These are phyloP conservation scores for Barnettozyma vustinii DNA, from an alignment of 805 yeast species.

Conservation along the genomic window DNA sequence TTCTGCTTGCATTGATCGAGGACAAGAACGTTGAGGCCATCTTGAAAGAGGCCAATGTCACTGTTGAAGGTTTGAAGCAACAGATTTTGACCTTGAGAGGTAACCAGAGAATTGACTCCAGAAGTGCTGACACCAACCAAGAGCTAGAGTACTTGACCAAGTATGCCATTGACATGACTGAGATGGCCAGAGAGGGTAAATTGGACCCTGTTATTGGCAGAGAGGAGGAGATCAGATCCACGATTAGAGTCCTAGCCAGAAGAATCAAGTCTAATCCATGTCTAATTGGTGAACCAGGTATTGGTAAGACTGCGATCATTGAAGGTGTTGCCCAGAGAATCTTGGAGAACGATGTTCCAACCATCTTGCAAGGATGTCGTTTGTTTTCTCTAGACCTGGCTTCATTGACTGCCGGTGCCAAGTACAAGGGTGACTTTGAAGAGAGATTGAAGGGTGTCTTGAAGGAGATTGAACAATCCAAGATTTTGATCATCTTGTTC, in stretches of 20 bases:
- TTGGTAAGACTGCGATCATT: constrained; percentile 96
- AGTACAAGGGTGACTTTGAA: constrained; percentile 97
- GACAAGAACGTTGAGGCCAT: constrained; percentile 66
- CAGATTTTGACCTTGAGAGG: constrained; percentile 84
- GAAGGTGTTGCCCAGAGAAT: constrained; percentile 99
- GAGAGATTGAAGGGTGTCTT: constrained; percentile 96
- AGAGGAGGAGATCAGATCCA: constrained; percentile 95
- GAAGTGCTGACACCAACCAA: constrained; percentile 88
- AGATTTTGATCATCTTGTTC: constrained; percentile 80
- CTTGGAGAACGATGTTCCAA: constrained; percentile 92
- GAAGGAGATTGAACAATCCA: constrained; percentile 86
- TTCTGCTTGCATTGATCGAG: constrained; percentile 77
- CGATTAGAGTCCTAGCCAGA: constrained; percentile 93
- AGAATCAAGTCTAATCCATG: constrained; percentile 96
- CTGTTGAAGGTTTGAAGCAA: constrained; percentile 64
- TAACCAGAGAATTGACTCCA: constrained; percentile 83
- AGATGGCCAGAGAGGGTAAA: constrained; percentile 87
- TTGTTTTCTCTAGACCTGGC: constrained; percentile 90
- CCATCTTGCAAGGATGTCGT: constrained; percentile 72
- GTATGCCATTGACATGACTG: constrained; percentile 92
- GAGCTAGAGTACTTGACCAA: constrained; percentile 79
- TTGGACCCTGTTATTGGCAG: constrained; percentile 98
- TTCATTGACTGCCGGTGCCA: constrained; percentile 97
- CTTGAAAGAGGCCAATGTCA: constrained; percentile 66
- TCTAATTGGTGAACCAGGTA: constrained; percentile 98